phyloP scores from a whole-genome alignment of 257 asterid genomes.

The Solanum chilense region DNA sequence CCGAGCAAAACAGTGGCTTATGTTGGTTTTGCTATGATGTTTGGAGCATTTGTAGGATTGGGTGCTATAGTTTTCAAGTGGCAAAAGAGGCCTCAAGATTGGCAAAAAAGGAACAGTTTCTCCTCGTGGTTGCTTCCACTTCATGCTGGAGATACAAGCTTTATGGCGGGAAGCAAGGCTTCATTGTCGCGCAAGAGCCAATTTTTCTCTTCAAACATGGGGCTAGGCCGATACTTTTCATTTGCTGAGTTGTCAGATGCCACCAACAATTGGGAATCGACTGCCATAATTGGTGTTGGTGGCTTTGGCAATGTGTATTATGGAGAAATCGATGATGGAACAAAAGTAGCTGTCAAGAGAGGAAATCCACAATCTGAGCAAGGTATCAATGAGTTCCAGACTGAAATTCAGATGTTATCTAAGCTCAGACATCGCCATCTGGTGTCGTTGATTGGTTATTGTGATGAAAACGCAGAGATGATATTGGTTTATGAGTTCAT shows the following conservation, averaged over 20 bases:
- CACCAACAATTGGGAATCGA: constrained; percentile 64
- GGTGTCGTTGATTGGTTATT: constrained; percentile 81
- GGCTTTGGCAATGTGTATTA: constrained; percentile 82
- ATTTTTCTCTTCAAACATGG: constrained; percentile 29
- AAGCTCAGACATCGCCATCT: constrained; percentile 88
- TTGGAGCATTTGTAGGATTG: constrained; percentile 74
- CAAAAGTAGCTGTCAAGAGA: constrained; percentile 72
- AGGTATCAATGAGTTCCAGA: constrained; percentile 83
- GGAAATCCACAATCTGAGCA: constrained; percentile 97
- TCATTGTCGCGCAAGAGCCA: constrained; percentile 39
- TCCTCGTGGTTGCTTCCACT: constrained; percentile 88
- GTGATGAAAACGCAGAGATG: constrained; percentile 86
- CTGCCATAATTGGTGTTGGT: constrained; percentile 69
- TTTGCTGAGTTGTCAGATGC: constrained; percentile 54
- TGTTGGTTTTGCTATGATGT: constrained; percentile 95
- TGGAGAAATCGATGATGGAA: constrained; percentile 60
- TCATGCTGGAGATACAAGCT: constrained; percentile 44
- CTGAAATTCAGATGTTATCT: constrained; percentile 84
- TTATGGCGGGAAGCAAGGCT: constrained; percentile 30
- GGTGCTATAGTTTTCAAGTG: constrained; percentile 95
- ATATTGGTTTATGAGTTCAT: constrained; percentile 84
- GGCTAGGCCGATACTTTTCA: constrained; percentile 43
- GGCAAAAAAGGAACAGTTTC: constrained; percentile 73
- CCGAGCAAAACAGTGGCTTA: constrained; percentile 59
- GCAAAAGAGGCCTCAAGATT: constrained; percentile 87